These are phyloP conservation scores for Colletotrichum tropicale DNA, from an alignment of 2,329 filamentous ascomycete genomes.

Conservation along the genomic window DNA sequence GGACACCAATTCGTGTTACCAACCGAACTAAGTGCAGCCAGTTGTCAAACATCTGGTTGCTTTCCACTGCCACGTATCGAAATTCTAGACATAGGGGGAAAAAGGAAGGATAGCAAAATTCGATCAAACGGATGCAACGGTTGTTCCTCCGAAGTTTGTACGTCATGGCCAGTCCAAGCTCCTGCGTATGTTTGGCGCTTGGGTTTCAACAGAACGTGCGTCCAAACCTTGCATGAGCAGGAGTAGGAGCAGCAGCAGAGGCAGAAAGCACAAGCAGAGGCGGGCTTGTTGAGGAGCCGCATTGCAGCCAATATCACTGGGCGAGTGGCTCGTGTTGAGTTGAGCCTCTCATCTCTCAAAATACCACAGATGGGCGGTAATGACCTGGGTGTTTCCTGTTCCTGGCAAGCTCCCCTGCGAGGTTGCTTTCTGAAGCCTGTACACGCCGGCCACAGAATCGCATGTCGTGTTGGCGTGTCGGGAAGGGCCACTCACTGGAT, in stretches of 20 bases:
- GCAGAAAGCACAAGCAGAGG: not conserved
- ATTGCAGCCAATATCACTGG: not conserved
- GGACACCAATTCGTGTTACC: not conserved
- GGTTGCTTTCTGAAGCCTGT: not conserved
- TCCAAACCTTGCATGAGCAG: conserved; percentile 12
- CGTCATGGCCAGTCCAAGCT: conserved; percentile 12
- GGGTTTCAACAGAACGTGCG: conserved; percentile 17
- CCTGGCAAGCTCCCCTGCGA: not conserved
- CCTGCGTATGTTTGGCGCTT: conserved; percentile 13
- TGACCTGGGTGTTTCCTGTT: not conserved
- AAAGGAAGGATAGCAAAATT: not conserved
- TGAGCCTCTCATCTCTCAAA: not conserved
- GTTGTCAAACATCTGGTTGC: not conserved
- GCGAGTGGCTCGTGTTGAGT: not conserved
- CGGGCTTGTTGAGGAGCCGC: not conserved
- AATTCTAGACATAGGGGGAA: not conserved
- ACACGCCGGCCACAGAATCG: not conserved
- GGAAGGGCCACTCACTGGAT: not conserved
- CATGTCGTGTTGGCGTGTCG: not conserved
- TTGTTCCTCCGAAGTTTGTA: not conserved
- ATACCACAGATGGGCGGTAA: not conserved
- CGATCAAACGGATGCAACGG: not conserved
- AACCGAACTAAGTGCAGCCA: not conserved
- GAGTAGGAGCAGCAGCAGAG: not conserved
- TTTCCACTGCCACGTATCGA: not conserved